A percentile compares a stretch with the other conserved stretches of the same genome.
Evolutionary conservation across 2,329 filamentous ascomycete genomes (phyloP).

Genomic region (Gnomoniopsis smithogilvyi): DNA sequence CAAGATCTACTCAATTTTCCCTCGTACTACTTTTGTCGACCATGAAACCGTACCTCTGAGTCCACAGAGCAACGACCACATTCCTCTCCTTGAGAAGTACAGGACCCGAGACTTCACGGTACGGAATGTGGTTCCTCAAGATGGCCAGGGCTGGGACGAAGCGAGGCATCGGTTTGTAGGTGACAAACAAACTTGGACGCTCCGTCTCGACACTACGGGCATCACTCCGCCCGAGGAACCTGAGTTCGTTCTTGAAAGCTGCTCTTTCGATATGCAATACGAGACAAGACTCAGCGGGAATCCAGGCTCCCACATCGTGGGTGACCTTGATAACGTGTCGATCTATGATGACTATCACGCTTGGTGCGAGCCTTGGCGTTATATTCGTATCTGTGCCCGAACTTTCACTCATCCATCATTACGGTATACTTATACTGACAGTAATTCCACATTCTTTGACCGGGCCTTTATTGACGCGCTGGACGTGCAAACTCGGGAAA

Average conservation of each 20-base stretch:
- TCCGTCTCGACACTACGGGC: neutral
- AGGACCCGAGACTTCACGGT: neutral
- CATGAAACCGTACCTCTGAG: neutral
- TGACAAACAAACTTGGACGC: neutral
- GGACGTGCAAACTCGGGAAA: neutral
- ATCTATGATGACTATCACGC: neutral
- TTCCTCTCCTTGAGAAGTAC: neutral
- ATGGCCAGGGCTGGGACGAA: neutral
- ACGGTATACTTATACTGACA: neutral
- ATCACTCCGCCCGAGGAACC: neutral
- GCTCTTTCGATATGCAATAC: neutral
- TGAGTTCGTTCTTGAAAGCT: neutral
- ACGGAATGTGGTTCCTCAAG: neutral
- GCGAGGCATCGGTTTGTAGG: neutral
- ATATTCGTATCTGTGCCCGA: neutral
- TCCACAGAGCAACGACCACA: neutral
- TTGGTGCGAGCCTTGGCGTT: neutral
- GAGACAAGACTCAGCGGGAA: neutral
- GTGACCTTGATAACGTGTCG: neutral
- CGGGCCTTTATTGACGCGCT: neutral
- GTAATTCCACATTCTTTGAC: neutral
- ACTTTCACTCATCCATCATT: neutral
- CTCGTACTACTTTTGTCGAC: neutral
- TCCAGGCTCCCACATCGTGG: neutral
- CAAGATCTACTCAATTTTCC: neutral